Percentiles rank a stretch among this genome's conserved stretches.
Evolutionary conservation across 2,329 filamentous ascomycete species (phyloP).

Genomic region (Leptodontidium sp.): DNA sequence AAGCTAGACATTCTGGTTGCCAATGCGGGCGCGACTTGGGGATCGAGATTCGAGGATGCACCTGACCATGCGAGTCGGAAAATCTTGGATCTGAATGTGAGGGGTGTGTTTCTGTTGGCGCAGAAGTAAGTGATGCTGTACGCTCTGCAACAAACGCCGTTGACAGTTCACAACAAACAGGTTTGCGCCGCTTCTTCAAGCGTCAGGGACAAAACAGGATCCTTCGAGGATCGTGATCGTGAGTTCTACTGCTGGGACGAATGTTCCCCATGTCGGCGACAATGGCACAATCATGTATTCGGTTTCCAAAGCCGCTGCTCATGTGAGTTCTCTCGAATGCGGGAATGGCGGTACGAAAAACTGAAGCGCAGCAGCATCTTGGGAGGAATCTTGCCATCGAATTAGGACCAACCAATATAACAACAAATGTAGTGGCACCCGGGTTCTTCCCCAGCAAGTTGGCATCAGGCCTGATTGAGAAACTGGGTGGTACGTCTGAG

Average conservation of each 20-base stretch:
- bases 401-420: slow-evolving; percentile 69
- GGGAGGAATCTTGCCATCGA: slow-evolving; percentile 74
- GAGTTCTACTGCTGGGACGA: slow-evolving; percentile 71
- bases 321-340: slow-evolving; percentile 41
- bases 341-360: no score
- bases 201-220: slow-evolving; percentile 56
- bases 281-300: slow-evolving; percentile 72
- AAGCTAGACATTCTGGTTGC: slow-evolving; percentile 73
- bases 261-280: slow-evolving; percentile 64
- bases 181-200: slow-evolving; percentile 57
- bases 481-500: slow-evolving; percentile 62
- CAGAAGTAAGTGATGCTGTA: slow-evolving; percentile 57
- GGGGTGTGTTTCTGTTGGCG: slow-evolving; percentile 73
- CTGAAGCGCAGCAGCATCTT: slow-evolving; percentile 58
- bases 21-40: slow-evolving; percentile 78
- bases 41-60: slow-evolving; percentile 69
- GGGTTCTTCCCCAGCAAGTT: slow-evolving; percentile 76
- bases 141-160: neutral
- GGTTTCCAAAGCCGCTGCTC: slow-evolving; percentile 71
- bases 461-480: slow-evolving; percentile 69
- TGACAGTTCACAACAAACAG: slow-evolving; percentile 27
- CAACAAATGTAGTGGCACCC: slow-evolving; percentile 72
- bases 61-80: slow-evolving; percentile 68
- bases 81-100: slow-evolving; percentile 75
- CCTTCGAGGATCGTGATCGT: slow-evolving; percentile 72